Base-by-base conservation (phyloP, 768 basidiomycete species). In the Lactarius indigo region DNA sequence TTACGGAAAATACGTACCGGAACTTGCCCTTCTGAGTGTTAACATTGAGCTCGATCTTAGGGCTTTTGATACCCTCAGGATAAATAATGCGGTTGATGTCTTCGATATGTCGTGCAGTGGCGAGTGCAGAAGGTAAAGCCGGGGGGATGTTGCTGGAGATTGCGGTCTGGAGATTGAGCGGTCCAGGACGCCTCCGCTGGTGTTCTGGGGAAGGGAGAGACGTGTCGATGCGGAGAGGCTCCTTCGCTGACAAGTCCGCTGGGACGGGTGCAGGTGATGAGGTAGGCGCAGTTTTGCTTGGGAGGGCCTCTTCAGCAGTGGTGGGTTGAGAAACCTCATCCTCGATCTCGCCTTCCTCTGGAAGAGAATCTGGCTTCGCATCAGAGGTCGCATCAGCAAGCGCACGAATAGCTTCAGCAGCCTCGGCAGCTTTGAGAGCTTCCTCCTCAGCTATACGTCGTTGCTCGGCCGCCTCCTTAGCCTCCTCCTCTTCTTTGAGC, bases 1-100 rank as follows among this genome's bases (percentile, higher is more conserved):
- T 60, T 31, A 9, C 33, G 35, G 54, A 7, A 65, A 33, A 20
- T 26, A 73, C 72, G 67, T 77, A 92, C 92, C 89, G 86, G 81
- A 94, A 96, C 78, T 94, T 96, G 72, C 94, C 94, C 64, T 92
- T 87, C 78, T 88, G 86, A 8, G 88, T 90, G 68, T 88, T 85
- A 63, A 84, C 80, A 77, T 97, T 98, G 70, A 98, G 88, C 71
- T 93, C 94, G 8, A 88, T 79, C 70, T 84, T 85, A 2, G 96
- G 96, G 63, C 94, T 91, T 74, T 82, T 82, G 75, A 94, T 85
- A 56, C 90, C 87, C 63, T 89, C 88, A 8, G 96, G 94, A 74
- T 98, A 98, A 28, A 84, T 78, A 52, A 98, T 83, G 56, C 84
- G 79, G 39, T 82, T 81, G 57, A 98, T 84, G 76, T 96, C 90